These are phyloP conservation scores for Blastobotrys petasosporus DNA, from an alignment of 1,139 yeast genomes.

Conservation along the genomic window DNA sequence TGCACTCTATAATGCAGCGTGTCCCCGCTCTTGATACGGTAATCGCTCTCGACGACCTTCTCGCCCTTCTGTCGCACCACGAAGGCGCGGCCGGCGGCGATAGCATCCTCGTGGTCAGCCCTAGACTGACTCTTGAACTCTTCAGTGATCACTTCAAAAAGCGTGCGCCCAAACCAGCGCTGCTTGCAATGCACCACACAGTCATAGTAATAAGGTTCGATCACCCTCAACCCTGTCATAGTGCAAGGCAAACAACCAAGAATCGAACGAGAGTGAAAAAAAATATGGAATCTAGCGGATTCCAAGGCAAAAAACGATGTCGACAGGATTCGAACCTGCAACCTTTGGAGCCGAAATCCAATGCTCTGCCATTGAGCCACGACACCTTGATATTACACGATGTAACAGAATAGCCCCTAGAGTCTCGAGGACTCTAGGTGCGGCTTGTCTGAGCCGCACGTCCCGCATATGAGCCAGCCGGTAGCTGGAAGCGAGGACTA, in stretches of 20 bases:
- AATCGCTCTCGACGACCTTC: constrained; percentile 1
- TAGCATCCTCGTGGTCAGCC: constrained; percentile 26
- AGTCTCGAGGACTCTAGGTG: too few species aligned
- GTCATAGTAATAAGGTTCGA: constrained; percentile 78
- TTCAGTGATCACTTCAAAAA: constrained; percentile 69
- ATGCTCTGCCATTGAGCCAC: constrained; percentile 20
- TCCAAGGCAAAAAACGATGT: constrained; percentile 12
- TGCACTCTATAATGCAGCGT: constrained; percentile 76
- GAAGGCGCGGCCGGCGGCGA: constrained; percentile 8
- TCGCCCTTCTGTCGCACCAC: constrained; percentile 10
- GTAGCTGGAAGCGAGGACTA: too few species aligned
- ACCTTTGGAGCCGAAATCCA: constrained; percentile 18
- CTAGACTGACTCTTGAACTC: constrained; percentile 78
- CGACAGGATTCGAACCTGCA: constrained; percentile 17
- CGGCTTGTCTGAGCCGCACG: too few species aligned
- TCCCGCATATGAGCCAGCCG: too few species aligned
- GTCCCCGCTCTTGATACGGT: constrained; percentile 54
- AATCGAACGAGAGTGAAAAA: too few species aligned
- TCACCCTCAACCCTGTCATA: constrained; percentile 43
- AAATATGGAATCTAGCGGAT: too few species aligned
- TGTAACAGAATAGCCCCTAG: too few species aligned
- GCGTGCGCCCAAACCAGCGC: constrained; percentile 78
- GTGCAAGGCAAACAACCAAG: too few species aligned
- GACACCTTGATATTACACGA: constrained; percentile 24
- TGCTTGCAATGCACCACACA: constrained; percentile 82